Evolutionary conservation across 2,329 filamentous ascomycete species (phyloP), one percentile per base, ranked within the genome.

Genomic region (Hypoxylon sp.): DNA sequence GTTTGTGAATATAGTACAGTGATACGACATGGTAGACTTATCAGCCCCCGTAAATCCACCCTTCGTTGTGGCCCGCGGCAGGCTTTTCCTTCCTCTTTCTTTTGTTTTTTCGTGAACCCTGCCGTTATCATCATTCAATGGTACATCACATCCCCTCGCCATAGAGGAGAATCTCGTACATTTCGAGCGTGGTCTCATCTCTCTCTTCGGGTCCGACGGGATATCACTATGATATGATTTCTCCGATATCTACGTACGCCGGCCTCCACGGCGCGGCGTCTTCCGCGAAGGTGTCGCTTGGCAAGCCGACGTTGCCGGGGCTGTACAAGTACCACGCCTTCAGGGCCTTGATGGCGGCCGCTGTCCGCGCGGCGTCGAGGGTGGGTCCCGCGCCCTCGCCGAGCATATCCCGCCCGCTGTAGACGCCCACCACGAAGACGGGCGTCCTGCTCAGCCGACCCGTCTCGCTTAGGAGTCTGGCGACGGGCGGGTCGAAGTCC

Each of bases 271-370:
- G 82, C 72, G 80, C 80, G 44, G 87, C 86, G 48, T 82, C 84
- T 67, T 87, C 82, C 56, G 84, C 81, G 69, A 91, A 83, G 81
- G 86, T 90, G 67, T 91, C 88, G 74, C 90, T 92, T 22, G 90
- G 90, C 64, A 92, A 82, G 60, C 85, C 84, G 51, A 88, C 85
- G 67, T 87, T 80, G 58, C 85, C 82, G 26, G 95, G 94, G 76
- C 89, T 94, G 82, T 99, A 99, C 55, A 99, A 83, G 79, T 99
- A 99, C 95, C 95, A 99, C 5, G 90, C 85, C 84, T 97, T 97
- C 74, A 99, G 83, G 17, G 93, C 89, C 67, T 91, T 89, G 73
- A 96, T 94, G 37, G 92, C 88, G 19, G 95, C 95, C 76, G 92
- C 87, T 67, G 87, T 84, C 67, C 92, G 87, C 30, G 91, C 94